These are phyloP conservation scores for Rhododendron mucronatum DNA, from an alignment of 148 eudicot species.

Conservation along the genomic window DNA sequence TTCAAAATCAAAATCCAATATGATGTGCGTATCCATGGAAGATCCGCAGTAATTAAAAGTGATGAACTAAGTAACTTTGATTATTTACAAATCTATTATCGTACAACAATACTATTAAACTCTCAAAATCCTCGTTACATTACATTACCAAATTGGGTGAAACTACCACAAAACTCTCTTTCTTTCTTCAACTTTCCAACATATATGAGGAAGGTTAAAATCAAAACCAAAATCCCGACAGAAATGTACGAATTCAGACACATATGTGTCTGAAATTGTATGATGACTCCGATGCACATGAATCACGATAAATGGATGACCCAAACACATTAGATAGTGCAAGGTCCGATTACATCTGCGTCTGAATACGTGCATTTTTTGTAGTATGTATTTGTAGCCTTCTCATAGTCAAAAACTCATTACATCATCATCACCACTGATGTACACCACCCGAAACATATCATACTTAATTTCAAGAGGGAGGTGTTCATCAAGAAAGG, in stretches of 20 bases:
- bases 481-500: constrained; percentile 20
- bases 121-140: neutral
- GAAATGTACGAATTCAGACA: too few species aligned
- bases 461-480: constrained; percentile 32
- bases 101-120: neutral
- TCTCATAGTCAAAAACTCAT: neutral
- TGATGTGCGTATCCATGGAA: neutral
- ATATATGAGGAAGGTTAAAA: too few species aligned
- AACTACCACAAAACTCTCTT: neutral
- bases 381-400: neutral
- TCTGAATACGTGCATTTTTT: neutral
- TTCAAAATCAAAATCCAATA: too few species aligned
- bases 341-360: too few species aligned
- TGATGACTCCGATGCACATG: too few species aligned
- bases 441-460: constrained; percentile 36
- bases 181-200: too few species aligned
- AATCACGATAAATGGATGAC: too few species aligned
- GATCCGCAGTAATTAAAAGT: too few species aligned
- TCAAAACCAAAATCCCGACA: neutral
- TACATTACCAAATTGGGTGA: neutral
- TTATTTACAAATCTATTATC: too few species aligned
- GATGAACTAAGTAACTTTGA: too few species aligned
- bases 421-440: constrained; percentile 26
- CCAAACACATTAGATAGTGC: neutral
- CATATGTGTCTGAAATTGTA: too few species aligned